These are phyloP conservation scores for Crataegus laevigata DNA, from an alignment of 306 rosid species.

Conservation along the genomic window DNA sequence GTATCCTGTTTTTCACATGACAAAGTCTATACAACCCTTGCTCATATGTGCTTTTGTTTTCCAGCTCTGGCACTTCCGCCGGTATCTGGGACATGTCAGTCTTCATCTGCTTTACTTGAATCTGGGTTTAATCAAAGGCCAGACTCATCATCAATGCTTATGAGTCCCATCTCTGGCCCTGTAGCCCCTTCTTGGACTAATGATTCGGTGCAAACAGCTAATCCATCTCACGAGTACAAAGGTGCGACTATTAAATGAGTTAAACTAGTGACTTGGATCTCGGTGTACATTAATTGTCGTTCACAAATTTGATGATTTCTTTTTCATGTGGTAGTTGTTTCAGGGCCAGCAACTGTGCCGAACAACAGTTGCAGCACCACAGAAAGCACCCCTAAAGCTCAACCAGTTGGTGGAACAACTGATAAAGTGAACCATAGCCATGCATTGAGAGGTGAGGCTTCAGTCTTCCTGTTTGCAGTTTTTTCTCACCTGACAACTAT, in stretches of 20 bases:
- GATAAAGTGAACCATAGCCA: slow-evolving; percentile 48
- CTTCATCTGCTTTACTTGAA: slow-evolving; percentile 64
- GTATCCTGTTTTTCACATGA: background rate
- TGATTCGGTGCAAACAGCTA: slow-evolving; percentile 41
- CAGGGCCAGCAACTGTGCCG: slow-evolving; percentile 38
- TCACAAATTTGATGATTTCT: slow-evolving; percentile 3
- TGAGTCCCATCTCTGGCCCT: slow-evolving; percentile 43
- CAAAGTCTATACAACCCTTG: background rate
- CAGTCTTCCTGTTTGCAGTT: background rate
- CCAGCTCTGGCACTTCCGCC: slow-evolving; percentile 49
- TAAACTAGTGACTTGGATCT: background rate
- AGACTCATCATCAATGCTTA: slow-evolving; percentile 50
- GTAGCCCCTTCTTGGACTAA: slow-evolving; percentile 52
- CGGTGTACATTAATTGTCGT: background rate
- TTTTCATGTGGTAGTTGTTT: slow-evolving; percentile 11
- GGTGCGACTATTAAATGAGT: slow-evolving; percentile 13
- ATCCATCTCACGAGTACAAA: slow-evolving; percentile 39
- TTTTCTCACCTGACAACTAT: background rate
- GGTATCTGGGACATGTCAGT: slow-evolving; percentile 53
- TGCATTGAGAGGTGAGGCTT: slow-evolving; percentile 59
- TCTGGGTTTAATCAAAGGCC: slow-evolving; percentile 44
- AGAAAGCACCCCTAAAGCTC: slow-evolving; percentile 54
- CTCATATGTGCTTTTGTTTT: slow-evolving; percentile 24
- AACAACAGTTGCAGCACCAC: slow-evolving; percentile 74
- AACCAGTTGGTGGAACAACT: slow-evolving; percentile 40